These are phyloP conservation scores for Mytilinidion resinicola DNA, from an alignment of 495 filamentous ascomycete species.

Conservation along the genomic window DNA sequence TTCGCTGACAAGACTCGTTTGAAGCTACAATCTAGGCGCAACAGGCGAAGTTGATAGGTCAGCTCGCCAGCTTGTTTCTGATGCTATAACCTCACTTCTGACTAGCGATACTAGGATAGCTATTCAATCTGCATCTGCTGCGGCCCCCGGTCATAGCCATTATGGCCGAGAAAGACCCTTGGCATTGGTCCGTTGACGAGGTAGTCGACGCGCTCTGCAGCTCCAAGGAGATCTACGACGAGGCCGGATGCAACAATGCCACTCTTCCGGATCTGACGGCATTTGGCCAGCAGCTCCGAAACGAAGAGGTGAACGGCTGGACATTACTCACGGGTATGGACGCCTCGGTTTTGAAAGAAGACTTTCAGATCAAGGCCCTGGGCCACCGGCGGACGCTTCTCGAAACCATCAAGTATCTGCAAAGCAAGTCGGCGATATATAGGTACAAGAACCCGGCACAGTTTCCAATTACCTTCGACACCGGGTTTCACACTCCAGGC, in stretches of 20 bases:
- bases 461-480: not conserved
- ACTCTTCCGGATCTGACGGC: not conserved
- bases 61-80: no score
- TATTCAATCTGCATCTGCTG: no score
- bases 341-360: not conserved
- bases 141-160: not conserved
- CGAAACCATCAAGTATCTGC: not conserved
- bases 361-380: not conserved
- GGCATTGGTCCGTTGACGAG: constrained; percentile 60
- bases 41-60: no score
- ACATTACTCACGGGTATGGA: not conserved
- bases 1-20: no score
- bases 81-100: no score
- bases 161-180: constrained; percentile 48
- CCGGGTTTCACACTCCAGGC: not conserved
- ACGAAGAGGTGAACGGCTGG: not conserved
- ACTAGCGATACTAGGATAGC: no score
- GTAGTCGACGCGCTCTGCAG: constrained; percentile 60
- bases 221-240: not conserved
- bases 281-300: not conserved
- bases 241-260: not conserved
- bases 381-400: not conserved
- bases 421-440: not conserved
- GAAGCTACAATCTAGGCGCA: no score
- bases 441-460: not conserved